Percentiles rank a stretch among this genome's conserved stretches.
Conservation (phyloP, 2,329 filamentous ascomycete genomes). For the Alternaria angustiovoidea region DNA sequence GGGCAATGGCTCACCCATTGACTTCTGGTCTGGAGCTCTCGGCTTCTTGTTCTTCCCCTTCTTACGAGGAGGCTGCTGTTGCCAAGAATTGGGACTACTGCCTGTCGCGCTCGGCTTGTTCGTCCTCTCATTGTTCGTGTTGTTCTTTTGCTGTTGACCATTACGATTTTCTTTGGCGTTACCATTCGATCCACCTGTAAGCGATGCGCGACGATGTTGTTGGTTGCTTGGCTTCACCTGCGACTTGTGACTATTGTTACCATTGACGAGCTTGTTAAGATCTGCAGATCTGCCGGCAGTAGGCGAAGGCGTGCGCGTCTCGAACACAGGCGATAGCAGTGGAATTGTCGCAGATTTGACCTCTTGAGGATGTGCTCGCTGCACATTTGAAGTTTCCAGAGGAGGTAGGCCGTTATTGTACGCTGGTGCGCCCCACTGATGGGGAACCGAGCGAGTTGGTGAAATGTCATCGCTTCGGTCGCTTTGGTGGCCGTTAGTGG, state of each 20-base stretch:
- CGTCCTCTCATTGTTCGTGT: constrained; percentile 33
- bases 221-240: constrained; percentile 39
- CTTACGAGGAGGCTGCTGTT: constrained; percentile 27
- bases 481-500: constrained; percentile 31
- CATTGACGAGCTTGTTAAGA: constrained; percentile 38
- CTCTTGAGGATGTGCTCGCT: constrained; percentile 48
- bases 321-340: constrained; percentile 75
- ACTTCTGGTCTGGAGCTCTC: constrained; percentile 41
- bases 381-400: constrained; percentile 56
- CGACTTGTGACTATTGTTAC: constrained; percentile 38
- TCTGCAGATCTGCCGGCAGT: constrained; percentile 60
- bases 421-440: constrained; percentile 42
- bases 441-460: constrained; percentile 37
- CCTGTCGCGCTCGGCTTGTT: constrained; percentile 28
- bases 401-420: constrained; percentile 43
- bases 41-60: constrained; percentile 42
- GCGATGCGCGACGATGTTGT: constrained; percentile 39
- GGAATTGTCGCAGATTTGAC: constrained; percentile 53
- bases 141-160: constrained; percentile 34
- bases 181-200: constrained; percentile 28
- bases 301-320: constrained; percentile 75
- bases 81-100: constrained; percentile 27
- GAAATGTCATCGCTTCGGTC: constrained; percentile 39
- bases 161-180: constrained; percentile 36
- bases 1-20: constrained; percentile 53